phyloP scores from a whole-genome alignment of 176 grass and related monocot genomes.

The Oryza glaberrima region DNA sequence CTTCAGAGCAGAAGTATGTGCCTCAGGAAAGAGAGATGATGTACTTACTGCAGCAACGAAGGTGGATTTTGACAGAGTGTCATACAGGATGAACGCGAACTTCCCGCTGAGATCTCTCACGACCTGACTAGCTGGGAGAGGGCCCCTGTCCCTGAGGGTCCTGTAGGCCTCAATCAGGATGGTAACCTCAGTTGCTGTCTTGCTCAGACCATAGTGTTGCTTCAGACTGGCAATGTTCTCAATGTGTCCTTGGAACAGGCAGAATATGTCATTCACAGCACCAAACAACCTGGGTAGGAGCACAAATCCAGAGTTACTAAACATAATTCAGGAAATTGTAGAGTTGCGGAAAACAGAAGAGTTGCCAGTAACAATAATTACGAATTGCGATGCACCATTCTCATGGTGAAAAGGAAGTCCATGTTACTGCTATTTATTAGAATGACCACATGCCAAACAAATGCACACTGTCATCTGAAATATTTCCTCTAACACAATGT shows the following conservation, averaged over 20 bases:
- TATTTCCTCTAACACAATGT: background rate
- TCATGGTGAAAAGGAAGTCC: background rate
- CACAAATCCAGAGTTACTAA: conserved; percentile 14
- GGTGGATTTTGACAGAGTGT: conserved; percentile 71
- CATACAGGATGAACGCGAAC: conserved; percentile 82
- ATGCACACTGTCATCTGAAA: background rate
- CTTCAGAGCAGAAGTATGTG: background rate
- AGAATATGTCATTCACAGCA: conserved; percentile 85
- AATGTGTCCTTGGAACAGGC: conserved; percentile 82
- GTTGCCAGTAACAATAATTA: background rate
- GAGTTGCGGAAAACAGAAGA: conserved; percentile 8
- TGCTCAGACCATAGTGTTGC: conserved; percentile 87
- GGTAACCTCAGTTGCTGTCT: conserved; percentile 80
- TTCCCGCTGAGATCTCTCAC: conserved; percentile 87
- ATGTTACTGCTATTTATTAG: background rate
- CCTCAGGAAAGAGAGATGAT: background rate
- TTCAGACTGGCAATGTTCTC: conserved; percentile 88
- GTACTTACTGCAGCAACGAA: conserved; percentile 84
- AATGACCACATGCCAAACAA: conserved; percentile 7
- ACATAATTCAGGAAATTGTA: background rate
- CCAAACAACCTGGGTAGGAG: conserved; percentile 68
- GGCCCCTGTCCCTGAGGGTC: conserved; percentile 87
- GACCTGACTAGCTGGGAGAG: conserved; percentile 83
- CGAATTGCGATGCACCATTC: background rate
- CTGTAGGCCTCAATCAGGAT: conserved; percentile 91